Evolutionary conservation across 495 filamentous ascomycete genomes (phyloP).

Genomic region (Parathielavia appendiculata): DNA sequence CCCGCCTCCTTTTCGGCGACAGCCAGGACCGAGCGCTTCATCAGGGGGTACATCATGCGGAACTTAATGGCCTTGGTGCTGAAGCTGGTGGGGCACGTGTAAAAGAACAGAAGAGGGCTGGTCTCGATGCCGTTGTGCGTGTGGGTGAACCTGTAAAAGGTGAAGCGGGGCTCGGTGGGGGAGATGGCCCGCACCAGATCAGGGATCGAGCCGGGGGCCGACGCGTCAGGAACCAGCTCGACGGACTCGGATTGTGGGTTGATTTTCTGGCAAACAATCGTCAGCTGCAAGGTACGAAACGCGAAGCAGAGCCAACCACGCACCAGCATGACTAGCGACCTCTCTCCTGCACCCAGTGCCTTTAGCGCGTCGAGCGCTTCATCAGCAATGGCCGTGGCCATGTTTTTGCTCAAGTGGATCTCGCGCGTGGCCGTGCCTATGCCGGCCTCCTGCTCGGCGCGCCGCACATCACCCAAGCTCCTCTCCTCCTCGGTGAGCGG

Average conservation of each 20-base stretch:
- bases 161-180: conserved; percentile 78
- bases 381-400: conserved; percentile 63
- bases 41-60: conserved; percentile 90
- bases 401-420: conserved; percentile 53
- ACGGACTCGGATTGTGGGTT: conserved; percentile 75
- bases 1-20: conserved; percentile 65
- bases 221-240: conserved; percentile 56
- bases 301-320: conserved; percentile 25
- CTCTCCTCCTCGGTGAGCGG: conserved; percentile 87
- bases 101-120: conserved; percentile 80
- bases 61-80: conserved; percentile 71
- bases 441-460: conserved; percentile 73
- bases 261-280: conserved; percentile 50
- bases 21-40: conserved; percentile 63
- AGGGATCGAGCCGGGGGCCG: conserved; percentile 39
- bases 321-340: conserved; percentile 75
- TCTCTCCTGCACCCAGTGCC: conserved; percentile 47
- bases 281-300: background rate
- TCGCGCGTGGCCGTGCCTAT: conserved; percentile 61
- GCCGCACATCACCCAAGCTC: conserved; percentile 66
- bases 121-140: conserved; percentile 49
- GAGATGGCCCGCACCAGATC: conserved; percentile 63
- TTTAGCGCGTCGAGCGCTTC: conserved; percentile 62
- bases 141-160: conserved; percentile 73
- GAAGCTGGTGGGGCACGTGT: conserved; percentile 75